Percentiles rank a stretch among this genome's conserved stretches.
Conservation (phyloP, 768 basidiomycete species). For the Auricularia heimuer region DNA sequence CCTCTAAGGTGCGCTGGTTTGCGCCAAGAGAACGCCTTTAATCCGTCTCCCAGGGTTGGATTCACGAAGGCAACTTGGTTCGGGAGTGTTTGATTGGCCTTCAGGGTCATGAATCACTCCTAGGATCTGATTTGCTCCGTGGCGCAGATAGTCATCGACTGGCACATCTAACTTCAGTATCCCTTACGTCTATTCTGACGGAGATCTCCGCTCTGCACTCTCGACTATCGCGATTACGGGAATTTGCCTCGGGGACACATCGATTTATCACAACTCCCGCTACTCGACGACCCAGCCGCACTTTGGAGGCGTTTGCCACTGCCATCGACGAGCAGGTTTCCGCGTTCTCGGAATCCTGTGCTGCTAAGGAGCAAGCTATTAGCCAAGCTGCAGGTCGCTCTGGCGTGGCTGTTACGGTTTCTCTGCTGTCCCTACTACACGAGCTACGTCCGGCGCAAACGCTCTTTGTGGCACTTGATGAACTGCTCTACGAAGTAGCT, state of each 20-base stretch:
- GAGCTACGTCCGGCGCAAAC: conserved; percentile 51
- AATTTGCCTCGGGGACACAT: conserved; percentile 31
- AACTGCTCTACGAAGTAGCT: conserved; percentile 30
- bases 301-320: conserved; percentile 76
- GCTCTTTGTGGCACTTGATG: conserved; percentile 47
- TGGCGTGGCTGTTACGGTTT: conserved; percentile 17
- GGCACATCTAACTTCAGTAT: conserved; percentile 53
- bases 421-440: conserved; percentile 57
- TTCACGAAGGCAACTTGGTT: conserved; percentile 66
- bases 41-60: conserved; percentile 41
- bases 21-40: background rate
- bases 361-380: conserved; percentile 55
- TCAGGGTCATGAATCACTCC: conserved; percentile 41
- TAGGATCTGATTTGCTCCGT: conserved; percentile 15
- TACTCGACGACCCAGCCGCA: conserved; percentile 16
- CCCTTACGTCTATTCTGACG: conserved; percentile 55
- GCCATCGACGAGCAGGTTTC: conserved; percentile 54
- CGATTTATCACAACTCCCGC: conserved; percentile 9
- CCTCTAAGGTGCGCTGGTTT: background rate
- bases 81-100: conserved; percentile 68
- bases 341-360: conserved; percentile 60
- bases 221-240: conserved; percentile 50
- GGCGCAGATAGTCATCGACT: conserved; percentile 28
- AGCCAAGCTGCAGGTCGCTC: conserved; percentile 42
- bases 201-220: conserved; percentile 52